These are phyloP conservation scores for Crithidia fasciculata DNA, from an alignment of 208 protist species.

Conservation along the genomic window DNA sequence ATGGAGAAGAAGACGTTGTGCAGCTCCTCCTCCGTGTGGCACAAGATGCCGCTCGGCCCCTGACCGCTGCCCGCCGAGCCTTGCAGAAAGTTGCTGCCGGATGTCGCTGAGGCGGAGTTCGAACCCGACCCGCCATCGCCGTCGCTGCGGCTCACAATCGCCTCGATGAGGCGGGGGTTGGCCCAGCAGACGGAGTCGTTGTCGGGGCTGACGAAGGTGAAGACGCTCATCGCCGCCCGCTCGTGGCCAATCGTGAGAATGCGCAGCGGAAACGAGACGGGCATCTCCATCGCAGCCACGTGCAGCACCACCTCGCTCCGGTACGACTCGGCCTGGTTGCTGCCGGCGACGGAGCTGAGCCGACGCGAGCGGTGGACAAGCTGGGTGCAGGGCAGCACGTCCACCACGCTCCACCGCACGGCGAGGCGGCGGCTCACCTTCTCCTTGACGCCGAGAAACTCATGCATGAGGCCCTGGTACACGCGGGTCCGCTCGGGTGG, in stretches of 20 bases:
- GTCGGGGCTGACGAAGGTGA: constrained; percentile 35
- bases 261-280: constrained; percentile 22
- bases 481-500: constrained; percentile 6
- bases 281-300: constrained; percentile 28
- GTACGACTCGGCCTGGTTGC: constrained; percentile 6
- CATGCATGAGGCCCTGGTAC: constrained; percentile 30
- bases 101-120: background rate
- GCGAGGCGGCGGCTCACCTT: constrained; percentile 16
- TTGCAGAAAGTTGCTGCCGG: background rate
- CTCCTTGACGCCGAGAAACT: constrained; percentile 20
- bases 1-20: constrained; percentile 45
- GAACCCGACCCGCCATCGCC: background rate
- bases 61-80: background rate
- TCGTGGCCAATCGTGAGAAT: constrained; percentile 56
- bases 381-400: constrained; percentile 17
- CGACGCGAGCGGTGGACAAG: background rate
- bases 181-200: constrained; percentile 45
- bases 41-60: constrained; percentile 20
- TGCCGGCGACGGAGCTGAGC: background rate
- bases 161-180: constrained; percentile 45
- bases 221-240: constrained; percentile 49
- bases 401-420: constrained; percentile 28
- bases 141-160: constrained; percentile 18
- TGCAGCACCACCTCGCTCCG: constrained; percentile 39
- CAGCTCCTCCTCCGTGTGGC: constrained; percentile 44